These are phyloP conservation scores for Hypoxylon trugodes DNA, from an alignment of 495 filamentous ascomycete genomes.

Conservation along the genomic window DNA sequence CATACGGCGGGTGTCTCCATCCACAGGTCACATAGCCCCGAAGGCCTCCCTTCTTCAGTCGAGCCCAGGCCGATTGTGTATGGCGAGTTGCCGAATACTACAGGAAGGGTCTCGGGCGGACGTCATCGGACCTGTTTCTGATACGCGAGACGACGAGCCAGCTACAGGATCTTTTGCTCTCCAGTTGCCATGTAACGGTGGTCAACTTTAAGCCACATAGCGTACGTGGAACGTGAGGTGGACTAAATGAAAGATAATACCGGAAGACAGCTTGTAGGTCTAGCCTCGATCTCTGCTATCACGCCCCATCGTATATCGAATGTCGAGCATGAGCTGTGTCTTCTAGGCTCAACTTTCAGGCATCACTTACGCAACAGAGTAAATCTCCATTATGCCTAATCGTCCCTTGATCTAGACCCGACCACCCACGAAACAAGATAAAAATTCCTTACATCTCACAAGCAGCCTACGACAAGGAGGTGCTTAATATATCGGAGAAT, in stretches of 20 bases:
- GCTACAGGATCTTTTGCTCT: background rate
- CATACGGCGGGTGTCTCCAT: slow-evolving; percentile 14
- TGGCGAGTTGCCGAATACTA: slow-evolving; percentile 22
- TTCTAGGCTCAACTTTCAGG: slow-evolving; percentile 4
- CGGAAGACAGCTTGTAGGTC: background rate
- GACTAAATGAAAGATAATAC: slow-evolving; percentile 1
- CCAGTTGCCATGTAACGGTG: background rate
- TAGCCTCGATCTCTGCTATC: slow-evolving; percentile 3
- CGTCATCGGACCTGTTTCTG: slow-evolving; percentile 23
- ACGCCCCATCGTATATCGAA: background rate
- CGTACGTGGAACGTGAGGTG: slow-evolving; percentile 1
- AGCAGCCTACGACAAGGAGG: background rate
- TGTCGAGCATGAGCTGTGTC: background rate
- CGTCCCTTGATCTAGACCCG: slow-evolving; percentile 1
- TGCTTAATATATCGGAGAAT: slow-evolving; percentile 16
- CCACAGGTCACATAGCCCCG: slow-evolving; percentile 14
- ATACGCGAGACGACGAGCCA: slow-evolving; percentile 3
- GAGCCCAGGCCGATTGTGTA: slow-evolving; percentile 17
- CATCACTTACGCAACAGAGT: slow-evolving; percentile 15
- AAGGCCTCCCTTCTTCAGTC: slow-evolving; percentile 22
- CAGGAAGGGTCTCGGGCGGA: slow-evolving; percentile 14
- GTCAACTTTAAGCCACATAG: slow-evolving; percentile 5
- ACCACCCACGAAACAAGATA: background rate
- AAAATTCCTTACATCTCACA: slow-evolving; percentile 6
- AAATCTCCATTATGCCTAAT: background rate